Base-by-base conservation (phyloP, 2,329 filamentous ascomycete species). In the Calonectria henricotiae region DNA sequence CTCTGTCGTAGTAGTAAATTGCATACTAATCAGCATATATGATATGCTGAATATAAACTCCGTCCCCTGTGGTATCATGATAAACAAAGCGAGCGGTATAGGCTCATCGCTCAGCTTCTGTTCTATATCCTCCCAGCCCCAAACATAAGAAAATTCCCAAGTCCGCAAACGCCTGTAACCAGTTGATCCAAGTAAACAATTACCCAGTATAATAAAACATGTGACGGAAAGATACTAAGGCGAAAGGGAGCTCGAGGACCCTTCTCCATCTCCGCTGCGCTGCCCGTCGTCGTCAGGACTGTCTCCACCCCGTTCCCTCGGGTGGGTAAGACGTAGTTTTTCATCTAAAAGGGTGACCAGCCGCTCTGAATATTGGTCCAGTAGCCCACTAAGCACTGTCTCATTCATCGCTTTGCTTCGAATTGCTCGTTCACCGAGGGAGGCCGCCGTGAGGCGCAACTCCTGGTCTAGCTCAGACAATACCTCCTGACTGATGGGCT, bases 321-420 rank as follows among this genome's bases (percentile, higher is more conserved):
- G 76, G 76, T 80, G 83, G 11, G 79, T 85, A 39, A 90, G 81
- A 55, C 87, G 83, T 62, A 94, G 86, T 79, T 92, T 93, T 80
- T 94, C 91, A 73, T 95, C 92, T 51, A 95, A 85, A 81, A 94
- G 86, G 54, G 86, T 89, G 6, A 94, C 89, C 58, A 95, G 83
- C 70, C 90, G 87, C 77, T 94, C 92, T 2, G 92, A 93, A 77
- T 94, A 94, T 81, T 94, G 90, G 74, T 94, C 93, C 8, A 95
- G 83, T 51, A 95, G 82, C 61, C 90, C 91, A 46, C 86, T 89
- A 39, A 93, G 82, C 60, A 89, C 84, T 20, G 86, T 87, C 76
- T 91, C 90, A 72, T 86, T 89, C 79, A 90, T 85, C 1, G 85
- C 82, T 78, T 86, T 84, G 79, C 85, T 88, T 72, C 88, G 83